Conservation (phyloP, 2,329 filamentous ascomycete species). For the Penicillium sp. region DNA sequence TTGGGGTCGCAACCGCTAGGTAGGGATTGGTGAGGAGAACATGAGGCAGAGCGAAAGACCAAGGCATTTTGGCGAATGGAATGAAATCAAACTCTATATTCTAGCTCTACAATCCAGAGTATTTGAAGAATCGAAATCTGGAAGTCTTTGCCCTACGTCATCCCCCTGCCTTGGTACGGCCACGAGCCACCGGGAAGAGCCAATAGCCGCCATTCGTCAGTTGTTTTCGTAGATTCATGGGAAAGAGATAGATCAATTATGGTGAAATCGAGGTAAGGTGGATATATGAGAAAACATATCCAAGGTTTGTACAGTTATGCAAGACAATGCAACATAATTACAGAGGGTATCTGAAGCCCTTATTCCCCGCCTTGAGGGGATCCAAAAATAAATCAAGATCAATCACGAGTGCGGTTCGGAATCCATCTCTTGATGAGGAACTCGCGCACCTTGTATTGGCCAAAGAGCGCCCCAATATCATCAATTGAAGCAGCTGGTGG, state of each 20-base stretch:
- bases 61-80: slow-evolving; percentile 23
- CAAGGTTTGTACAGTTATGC: not conserved
- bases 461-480: slow-evolving; percentile 64
- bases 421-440: slow-evolving; percentile 80
- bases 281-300: not conserved
- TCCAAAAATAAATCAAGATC: slow-evolving; percentile 9
- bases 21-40: slow-evolving; percentile 27
- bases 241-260: no score
- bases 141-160: not conserved
- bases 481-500: slow-evolving; percentile 51
- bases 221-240: not conserved
- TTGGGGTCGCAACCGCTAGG: slow-evolving; percentile 32
- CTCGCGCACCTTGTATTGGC: slow-evolving; percentile 73
- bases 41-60: slow-evolving; percentile 33
- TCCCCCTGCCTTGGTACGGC: not conserved
- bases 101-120: not conserved
- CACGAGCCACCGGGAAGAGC: not conserved
- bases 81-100: not conserved
- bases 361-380: not conserved
- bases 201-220: not conserved
- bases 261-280: no score
- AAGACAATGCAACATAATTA: not conserved
- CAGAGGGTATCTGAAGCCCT: slow-evolving; percentile 25
- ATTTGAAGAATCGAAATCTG: not conserved
- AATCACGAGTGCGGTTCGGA: slow-evolving; percentile 71